A percentile compares a stretch with the other conserved stretches of the same genome.
Conservation (phyloP, 352 stramenopile genomes). For the Plasmopara viticola region DNA sequence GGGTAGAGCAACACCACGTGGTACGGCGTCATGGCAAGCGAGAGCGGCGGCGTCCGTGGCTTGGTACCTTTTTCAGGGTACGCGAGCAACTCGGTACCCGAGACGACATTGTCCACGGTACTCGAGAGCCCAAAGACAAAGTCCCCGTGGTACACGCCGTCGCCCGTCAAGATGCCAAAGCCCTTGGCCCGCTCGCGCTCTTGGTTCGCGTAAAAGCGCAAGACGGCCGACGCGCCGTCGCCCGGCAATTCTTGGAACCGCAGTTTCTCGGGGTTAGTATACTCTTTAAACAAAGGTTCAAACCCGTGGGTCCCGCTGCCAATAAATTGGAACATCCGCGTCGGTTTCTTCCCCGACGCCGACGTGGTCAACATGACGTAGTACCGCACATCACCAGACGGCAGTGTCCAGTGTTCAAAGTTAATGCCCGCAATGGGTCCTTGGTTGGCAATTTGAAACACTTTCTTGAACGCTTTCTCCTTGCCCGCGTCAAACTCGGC, state of each 20-base stretch:
- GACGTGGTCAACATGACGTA: constrained; percentile 85
- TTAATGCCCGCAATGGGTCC: constrained; percentile 71
- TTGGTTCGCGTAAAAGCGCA: constrained; percentile 75
- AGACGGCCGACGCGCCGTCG: constrained; percentile 71
- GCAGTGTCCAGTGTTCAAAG: constrained; percentile 73
- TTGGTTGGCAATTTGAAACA: constrained; percentile 88
- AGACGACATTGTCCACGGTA: constrained; percentile 80
- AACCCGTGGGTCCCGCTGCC: constrained; percentile 57
- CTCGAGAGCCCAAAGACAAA: constrained; percentile 65
- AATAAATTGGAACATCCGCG: constrained; percentile 90
- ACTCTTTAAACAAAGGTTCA: constrained; percentile 79
- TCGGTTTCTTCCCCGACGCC: constrained; percentile 77
- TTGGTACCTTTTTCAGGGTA: constrained; percentile 59
- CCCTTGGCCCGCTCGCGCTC: constrained; percentile 76
- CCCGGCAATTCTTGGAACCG: constrained; percentile 89
- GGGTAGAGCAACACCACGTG: constrained; percentile 89
- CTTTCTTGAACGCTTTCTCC: constrained; percentile 80
- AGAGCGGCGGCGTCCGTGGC: constrained; percentile 62
- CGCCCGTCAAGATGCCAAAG: constrained; percentile 88
- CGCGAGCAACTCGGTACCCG: constrained; percentile 57
- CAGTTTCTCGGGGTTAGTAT: constrained; percentile 72
- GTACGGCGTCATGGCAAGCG: constrained; percentile 87
- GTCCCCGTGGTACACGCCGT: constrained; percentile 88
- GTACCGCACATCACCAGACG: constrained; percentile 48
- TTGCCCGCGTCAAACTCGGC: constrained; percentile 81